These are phyloP conservation scores for Cyclotella choctawhatcheeana DNA, from an alignment of 108 stramenopile species.

Conservation along the genomic window DNA sequence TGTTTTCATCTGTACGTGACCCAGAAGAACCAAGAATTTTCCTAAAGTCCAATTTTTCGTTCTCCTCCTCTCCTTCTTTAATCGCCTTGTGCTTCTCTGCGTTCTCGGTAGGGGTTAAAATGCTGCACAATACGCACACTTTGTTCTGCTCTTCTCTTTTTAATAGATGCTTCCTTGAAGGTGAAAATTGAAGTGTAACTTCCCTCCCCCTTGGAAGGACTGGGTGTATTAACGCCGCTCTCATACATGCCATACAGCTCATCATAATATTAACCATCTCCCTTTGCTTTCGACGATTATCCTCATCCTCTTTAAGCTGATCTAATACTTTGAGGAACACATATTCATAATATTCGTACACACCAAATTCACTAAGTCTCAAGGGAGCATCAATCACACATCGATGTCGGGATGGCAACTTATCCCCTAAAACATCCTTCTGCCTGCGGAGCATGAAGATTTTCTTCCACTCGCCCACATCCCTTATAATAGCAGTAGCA, in stretches of 20 bases:
- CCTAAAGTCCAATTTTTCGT: slow-evolving; percentile 15
- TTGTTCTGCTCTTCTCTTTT: slow-evolving; percentile 29
- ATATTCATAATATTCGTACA: slow-evolving; percentile 43
- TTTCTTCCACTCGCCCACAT: slow-evolving; percentile 33
- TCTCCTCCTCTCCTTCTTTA: slow-evolving; percentile 9
- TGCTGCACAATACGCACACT: slow-evolving; percentile 33
- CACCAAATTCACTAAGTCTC: slow-evolving; percentile 26
- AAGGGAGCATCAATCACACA: slow-evolving; percentile 11
- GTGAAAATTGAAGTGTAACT: slow-evolving; percentile 36
- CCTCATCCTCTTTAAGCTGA: slow-evolving; percentile 26
- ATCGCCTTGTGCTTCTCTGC: slow-evolving; percentile 18
- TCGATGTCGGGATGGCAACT: slow-evolving; percentile 20
- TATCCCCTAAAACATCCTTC: slow-evolving; percentile 27
- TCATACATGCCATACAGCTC: slow-evolving; percentile 43
- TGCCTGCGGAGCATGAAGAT: slow-evolving; percentile 23
- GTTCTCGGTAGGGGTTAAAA: slow-evolving; percentile 24
- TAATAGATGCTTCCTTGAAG: slow-evolving; percentile 29
- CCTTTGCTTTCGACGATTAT: slow-evolving; percentile 10
- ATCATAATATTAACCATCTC: slow-evolving; percentile 45
- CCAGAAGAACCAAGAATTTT: slow-evolving; percentile 9
- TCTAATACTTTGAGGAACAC: slow-evolving; percentile 33
- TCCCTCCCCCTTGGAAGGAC: slow-evolving; percentile 45
- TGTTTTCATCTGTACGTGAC: slow-evolving; percentile 17
- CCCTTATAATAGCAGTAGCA: not conserved
- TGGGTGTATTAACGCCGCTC: slow-evolving; percentile 35